Percentiles rank a stretch among this genome's conserved stretches.
Conservation (phyloP, 78 protist species). For the Mastigamoeba balamuthi region DNA sequence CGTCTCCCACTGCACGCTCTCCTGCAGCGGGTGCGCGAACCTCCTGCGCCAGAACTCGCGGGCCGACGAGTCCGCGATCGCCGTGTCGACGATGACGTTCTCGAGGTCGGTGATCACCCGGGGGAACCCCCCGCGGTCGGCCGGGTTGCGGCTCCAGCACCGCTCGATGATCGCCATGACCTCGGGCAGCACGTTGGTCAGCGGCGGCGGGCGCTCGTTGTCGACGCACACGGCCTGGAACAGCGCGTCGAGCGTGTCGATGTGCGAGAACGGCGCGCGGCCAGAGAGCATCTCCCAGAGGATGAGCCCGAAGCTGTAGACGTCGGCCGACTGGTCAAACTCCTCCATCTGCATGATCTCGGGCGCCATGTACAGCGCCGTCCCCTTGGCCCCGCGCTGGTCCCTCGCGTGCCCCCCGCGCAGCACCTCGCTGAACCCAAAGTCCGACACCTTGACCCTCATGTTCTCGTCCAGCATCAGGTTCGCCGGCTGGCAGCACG, state of each 20-base stretch:
- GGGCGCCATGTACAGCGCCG: slow-evolving; percentile 38
- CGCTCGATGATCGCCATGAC: not conserved
- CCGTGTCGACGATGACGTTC: not conserved
- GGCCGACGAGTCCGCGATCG: not conserved
- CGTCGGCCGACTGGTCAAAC: too few relatives aligned
- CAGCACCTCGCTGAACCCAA: slow-evolving; percentile 42
- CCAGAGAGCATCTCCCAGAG: not conserved
- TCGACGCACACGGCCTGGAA: not conserved
- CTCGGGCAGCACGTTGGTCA: not conserved
- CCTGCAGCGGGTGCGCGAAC: too few relatives aligned
- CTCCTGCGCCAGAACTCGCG: not conserved
- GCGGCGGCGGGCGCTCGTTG: not conserved
- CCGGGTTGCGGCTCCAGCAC: slow-evolving; percentile 51
- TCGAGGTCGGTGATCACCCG: not conserved
- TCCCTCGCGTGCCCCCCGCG: not conserved
- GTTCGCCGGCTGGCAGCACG: too few relatives aligned
- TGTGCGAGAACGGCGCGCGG: not conserved
- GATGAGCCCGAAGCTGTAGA: not conserved
- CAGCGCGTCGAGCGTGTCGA: not conserved
- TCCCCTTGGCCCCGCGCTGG: not conserved
- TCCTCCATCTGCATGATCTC: too few relatives aligned
- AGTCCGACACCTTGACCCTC: slow-evolving; percentile 43
- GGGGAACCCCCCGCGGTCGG: slow-evolving; percentile 23
- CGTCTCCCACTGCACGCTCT: too few relatives aligned
- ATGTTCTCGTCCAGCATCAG: slow-evolving; percentile 28